Evolutionary conservation across 495 filamentous ascomycete genomes (phyloP), one percentile per base, ranked within the genome.

Genomic region (Aspergillus campestris): DNA sequence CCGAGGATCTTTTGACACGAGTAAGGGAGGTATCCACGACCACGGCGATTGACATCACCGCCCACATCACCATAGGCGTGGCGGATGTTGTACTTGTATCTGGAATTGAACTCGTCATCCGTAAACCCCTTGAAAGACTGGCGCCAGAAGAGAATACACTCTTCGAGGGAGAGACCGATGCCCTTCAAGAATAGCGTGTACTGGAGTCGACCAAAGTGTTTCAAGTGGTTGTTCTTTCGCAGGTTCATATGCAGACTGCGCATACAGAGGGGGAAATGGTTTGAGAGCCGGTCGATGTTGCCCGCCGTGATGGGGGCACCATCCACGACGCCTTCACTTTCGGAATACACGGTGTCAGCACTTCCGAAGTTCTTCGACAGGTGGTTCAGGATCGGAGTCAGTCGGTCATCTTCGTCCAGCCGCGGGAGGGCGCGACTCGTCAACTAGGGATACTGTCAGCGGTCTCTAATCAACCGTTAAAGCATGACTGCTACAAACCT

Each of bases 131-230:
- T 80, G 77, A 97, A 97, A 9, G 73, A 66, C 44, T 79, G 75
- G 7, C 94, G 84, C 94, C 94, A 99, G 72, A 97, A 99, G 8
- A 86, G 53, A n/a, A 99, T 78, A 57, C 81, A 89, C 56, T 99
- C 91, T 53, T 96, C 88, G 7, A 97, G 72, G 40, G 77, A 86
- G 8, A 99, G 74, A 0, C 94, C 94, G 49, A 99, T 87, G 30
- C 94, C 94, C 70, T 99, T 99, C 46, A 99, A 76, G 77, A 99
- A 99, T 13, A 99, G 78, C 0, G 84, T 86, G 71, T 97, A 99
- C 67, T 99, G 94, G 14, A 96, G 75, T 48, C 94, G 87, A 11
- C 89, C 94, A 53, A 74, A 95, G 63, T 99, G 90, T 58, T 95
- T 95, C 42, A 99, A 71, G 47, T 97, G 86, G 29, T 81, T 80